Base-by-base conservation (phyloP, 805 yeast genomes). In the Candida ortonii region DNA sequence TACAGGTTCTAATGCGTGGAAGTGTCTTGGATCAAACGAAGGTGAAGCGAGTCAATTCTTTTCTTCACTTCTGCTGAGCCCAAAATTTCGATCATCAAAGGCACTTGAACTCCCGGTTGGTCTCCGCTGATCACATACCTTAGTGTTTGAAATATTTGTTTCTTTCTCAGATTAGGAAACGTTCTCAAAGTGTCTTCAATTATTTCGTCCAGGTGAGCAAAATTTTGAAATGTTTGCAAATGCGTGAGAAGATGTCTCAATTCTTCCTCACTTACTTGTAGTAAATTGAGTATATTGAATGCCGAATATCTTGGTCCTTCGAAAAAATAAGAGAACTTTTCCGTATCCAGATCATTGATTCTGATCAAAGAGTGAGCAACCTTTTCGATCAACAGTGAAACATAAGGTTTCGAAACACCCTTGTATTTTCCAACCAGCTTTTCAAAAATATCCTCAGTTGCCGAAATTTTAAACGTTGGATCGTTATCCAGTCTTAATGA, bases 121-220 rank as follows among this genome's bases (percentile, higher is more conserved):
- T 79, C 74, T 0, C 85, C 94, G 10, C 85, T 70, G 16, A 87
- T 53, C 0, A 89, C 89, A 44, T 67, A 79, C 37, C 96, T 65
- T 10, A 84, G 49, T 0, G 77, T 49, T 46, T 74, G 76, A 51
- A 75, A 83, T 1, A 84, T 57, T 1, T 64, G 55, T 36, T 66
- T 71, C 49, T 68, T 61, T 30, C 44, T 52, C 11, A 52, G n/a
- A 4, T 28, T 25, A 6, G 52, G 43, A 3, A 31, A 35, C 8
- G 22, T 18, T 7, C 16, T n/a, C 20, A 38, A 5, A 2, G 42
- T 22, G 9, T 20, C 13, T 0, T 35, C 36, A 1, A 50, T 20
- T 7, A 42, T 22, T 4, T 26, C 20, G n/a, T 48, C 38, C 22
- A 52, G 32, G 5, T 32, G n/a, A 1, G 40, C 16, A 10, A 39